These are phyloP conservation scores for Kingdonia uniflora DNA, from an alignment of 164 flowering plant species.

Conservation along the genomic window DNA sequence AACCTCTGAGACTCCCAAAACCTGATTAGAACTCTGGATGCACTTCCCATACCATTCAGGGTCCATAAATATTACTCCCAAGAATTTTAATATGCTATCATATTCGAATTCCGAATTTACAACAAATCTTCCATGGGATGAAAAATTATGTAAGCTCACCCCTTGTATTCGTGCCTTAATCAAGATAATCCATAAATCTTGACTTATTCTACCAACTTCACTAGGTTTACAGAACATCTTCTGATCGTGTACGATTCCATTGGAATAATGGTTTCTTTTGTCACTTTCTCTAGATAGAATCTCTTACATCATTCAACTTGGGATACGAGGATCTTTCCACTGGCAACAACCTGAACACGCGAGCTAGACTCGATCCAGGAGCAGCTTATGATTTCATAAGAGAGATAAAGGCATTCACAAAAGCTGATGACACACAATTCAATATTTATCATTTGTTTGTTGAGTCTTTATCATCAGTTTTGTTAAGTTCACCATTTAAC, in stretches of 20 bases:
- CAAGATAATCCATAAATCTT: conserved; percentile 41
- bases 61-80: conserved; percentile 30
- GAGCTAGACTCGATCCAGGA: conserved; percentile 29
- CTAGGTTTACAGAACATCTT: conserved; percentile 37
- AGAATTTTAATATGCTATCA: conserved; percentile 21
- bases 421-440: conserved; percentile 39
- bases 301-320: conserved; percentile 29
- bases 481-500: too few relatives aligned
- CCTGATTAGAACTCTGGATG: conserved; percentile 35
- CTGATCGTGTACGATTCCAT: conserved; percentile 30
- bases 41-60: conserved; percentile 51
- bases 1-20: conserved; percentile 18
- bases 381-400: conserved; percentile 29
- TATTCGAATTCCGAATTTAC: conserved; percentile 36
- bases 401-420: conserved; percentile 36
- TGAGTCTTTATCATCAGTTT: too few relatives aligned
- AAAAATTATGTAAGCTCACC: conserved; percentile 27
- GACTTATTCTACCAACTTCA: conserved; percentile 37
- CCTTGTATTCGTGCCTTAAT: conserved; percentile 31
- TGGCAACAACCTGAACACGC: conserved; percentile 36
- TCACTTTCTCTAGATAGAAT: conserved; percentile 26
- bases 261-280: conserved; percentile 33
- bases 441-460: too few relatives aligned
- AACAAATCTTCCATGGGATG: conserved; percentile 34
- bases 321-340: conserved; percentile 22